Base-by-base conservation (phyloP, 345 rosid genomes). In the Acer yangbiense region DNA sequence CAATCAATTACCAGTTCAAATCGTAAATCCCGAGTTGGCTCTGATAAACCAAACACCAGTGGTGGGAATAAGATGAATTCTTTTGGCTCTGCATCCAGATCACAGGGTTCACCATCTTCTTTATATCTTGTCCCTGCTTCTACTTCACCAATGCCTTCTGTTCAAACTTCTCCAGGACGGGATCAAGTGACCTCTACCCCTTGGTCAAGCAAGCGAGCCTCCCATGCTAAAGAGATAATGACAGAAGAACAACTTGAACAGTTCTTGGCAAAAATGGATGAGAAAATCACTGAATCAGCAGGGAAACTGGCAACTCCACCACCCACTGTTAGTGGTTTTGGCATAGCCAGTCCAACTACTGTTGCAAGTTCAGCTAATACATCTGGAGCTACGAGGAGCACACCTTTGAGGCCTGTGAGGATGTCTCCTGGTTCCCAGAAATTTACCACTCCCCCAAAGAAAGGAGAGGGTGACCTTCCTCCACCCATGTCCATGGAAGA, bases 351-450 rank as follows among this genome's bases (percentile, higher is more conserved):
- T 87, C 97, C 99, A 25, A 77, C 68, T 76, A 83, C 91, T 17
- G 84, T 89, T 82, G 88, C 87, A 76, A 89, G 91, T 80, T 90
- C 98, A 64, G 89, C 88, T 81, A 89, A 86, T 78, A 81, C 92
- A 70, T 88, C 98, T 85, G 97, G 97, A 82, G 88, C 93, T 82
- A 79, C 90, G 21, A 90, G 98, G 85, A 94, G 89, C 75, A 94
- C 96, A 41, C 99, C 99, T 65, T 82, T 92, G 83, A 87, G 98
- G 84, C 88, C 89, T 57, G 98, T 95, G 74, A 90, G 98, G 87
- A 90, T 95, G 97, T 95, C 99, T 87, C 99, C 99, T 75, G 88
- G 94, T 78, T 93, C 93, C 67, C 99, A 95, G 85, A 95, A 95
- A 76, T 93, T 91, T 85, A 86, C 89, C 52, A 93, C 99, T 71